Evolutionary conservation across 306 rosid genomes (phyloP), one percentile per base, ranked within the genome.

Genomic region (Mimosa pudica): DNA sequence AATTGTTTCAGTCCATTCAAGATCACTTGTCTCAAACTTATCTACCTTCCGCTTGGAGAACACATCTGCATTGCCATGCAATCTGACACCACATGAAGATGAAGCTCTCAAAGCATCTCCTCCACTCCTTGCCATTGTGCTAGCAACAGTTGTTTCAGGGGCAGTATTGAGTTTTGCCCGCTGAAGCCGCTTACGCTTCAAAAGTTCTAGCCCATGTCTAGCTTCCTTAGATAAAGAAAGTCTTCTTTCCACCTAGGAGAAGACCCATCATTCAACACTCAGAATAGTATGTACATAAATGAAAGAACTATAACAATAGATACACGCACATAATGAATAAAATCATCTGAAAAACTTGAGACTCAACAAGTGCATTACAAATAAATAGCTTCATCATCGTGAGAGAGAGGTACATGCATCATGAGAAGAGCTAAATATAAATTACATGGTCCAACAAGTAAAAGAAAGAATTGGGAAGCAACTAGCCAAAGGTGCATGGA

Each of bases 91-190:
- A 74, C 94, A 88, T 18, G 97, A 82, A 60, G 90, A 70, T 6
- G 97, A 79, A 83, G 89, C 85, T 86, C 95, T 89, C 73, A 90
- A 86, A 83, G 99, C 96, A 79, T 93, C 97, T 71, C 99, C 99
- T 48, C 98, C 97, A 41, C 98, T 96, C 87, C 98, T 89, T 55
- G 89, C 77, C 90, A 91, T 88, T 87, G 79, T 86, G 82, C 82
- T 91, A 12, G 83, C 82, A 73, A 86, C 63, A 61, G 81, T 74
- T 52, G 87, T 86, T 86, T 84, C 92, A 1, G 84, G 5, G 75
- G 73, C 77, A 79, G 84, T 75, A 71, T 76, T 82, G 1, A 89
- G 65, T 79, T 84, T 86, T 84, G 87, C 87, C 36, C 91, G 91
- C 83, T 90, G 86, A 88, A 96, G 93, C 98, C 94, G 86, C 81